A percentile compares a stretch with the other conserved stretches of the same genome.
Conservation (phyloP, 2,329 filamentous ascomycete species). For the Diaporthe citri region DNA sequence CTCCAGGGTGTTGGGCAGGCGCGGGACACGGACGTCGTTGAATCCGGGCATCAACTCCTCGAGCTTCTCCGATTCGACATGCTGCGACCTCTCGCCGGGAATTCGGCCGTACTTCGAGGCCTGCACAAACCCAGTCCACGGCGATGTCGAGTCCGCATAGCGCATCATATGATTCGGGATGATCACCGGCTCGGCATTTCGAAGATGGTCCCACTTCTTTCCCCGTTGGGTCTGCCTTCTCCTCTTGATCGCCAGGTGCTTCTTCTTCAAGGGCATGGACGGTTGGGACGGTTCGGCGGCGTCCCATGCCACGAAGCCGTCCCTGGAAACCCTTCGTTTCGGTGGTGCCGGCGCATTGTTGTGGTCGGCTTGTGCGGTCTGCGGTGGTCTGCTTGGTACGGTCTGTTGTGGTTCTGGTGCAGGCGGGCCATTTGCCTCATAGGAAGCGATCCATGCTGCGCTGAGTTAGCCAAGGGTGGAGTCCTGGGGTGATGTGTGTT, state of each 20-base stretch:
- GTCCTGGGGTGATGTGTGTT: neutral
- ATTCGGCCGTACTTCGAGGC: constrained; percentile 66
- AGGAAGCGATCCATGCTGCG: constrained; percentile 64
- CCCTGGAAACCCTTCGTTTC: constrained; percentile 59
- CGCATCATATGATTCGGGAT: constrained; percentile 59
- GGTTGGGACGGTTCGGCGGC: constrained; percentile 55
- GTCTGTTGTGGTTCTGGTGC: constrained; percentile 54
- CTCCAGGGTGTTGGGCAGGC: constrained; percentile 33
- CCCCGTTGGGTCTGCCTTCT: constrained; percentile 63
- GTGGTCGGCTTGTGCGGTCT: constrained; percentile 55
- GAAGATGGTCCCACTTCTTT: constrained; percentile 71
- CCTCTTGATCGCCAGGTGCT: constrained; percentile 60
- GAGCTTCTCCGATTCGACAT: constrained; percentile 61
- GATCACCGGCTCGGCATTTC: constrained; percentile 70
- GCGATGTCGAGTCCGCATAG: constrained; percentile 56
- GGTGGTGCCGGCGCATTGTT: constrained; percentile 56
- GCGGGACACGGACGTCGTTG: constrained; percentile 51
- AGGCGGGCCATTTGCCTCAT: constrained; percentile 55
- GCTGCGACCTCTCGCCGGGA: constrained; percentile 60
- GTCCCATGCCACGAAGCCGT: constrained; percentile 59
- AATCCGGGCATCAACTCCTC: constrained; percentile 61
- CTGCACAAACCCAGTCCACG: constrained; percentile 66
- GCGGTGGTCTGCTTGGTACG: constrained; percentile 54
- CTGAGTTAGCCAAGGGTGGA: constrained; percentile 7
- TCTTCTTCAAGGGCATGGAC: constrained; percentile 50